Percentiles rank a stretch among this genome's conserved stretches.
These are phyloP conservation scores for Lizonia empirigonia DNA, from an alignment of 2,329 filamentous ascomycete species.

Conservation along the genomic window DNA sequence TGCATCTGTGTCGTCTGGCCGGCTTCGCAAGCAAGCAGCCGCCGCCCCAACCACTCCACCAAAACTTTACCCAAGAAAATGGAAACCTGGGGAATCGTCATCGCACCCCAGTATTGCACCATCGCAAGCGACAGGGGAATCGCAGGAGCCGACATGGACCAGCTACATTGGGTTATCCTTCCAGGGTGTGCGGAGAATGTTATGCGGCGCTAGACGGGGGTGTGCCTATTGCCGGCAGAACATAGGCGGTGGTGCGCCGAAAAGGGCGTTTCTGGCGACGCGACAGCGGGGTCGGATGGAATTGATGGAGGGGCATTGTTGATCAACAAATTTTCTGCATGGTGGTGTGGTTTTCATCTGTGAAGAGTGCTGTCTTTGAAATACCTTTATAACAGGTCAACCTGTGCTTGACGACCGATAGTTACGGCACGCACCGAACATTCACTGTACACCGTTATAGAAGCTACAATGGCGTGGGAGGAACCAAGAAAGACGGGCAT, in stretches of 20 bases:
- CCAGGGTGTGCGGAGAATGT: no score
- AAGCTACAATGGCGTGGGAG: slow-evolving; percentile 35
- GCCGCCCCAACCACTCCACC: neutral
- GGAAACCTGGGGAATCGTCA: slow-evolving; percentile 11
- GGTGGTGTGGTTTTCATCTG: neutral
- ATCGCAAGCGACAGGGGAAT: slow-evolving; percentile 6
- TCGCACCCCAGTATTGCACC: slow-evolving; percentile 8
- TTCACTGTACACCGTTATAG: no score
- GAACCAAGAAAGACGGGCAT: slow-evolving; percentile 42
- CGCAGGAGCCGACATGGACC: no score
- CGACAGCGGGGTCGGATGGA: neutral
- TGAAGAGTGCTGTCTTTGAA: no score
- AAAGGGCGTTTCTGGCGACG: neutral
- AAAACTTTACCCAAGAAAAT: neutral
- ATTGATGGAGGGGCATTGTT: slow-evolving; percentile 1
- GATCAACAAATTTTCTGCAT: slow-evolving; percentile 3
- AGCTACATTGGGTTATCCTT: no score
- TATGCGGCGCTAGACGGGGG: no score
- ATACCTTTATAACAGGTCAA: no score
- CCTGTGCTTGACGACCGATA: no score
- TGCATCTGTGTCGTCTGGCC: slow-evolving; percentile 4
- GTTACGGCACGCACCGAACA: no score
- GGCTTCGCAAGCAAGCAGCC: neutral
- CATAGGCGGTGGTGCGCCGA: neutral
- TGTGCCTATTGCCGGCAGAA: no score